Base-by-base conservation (phyloP, 2,329 filamentous ascomycete genomes). In the Dissoconium aciculare region DNA sequence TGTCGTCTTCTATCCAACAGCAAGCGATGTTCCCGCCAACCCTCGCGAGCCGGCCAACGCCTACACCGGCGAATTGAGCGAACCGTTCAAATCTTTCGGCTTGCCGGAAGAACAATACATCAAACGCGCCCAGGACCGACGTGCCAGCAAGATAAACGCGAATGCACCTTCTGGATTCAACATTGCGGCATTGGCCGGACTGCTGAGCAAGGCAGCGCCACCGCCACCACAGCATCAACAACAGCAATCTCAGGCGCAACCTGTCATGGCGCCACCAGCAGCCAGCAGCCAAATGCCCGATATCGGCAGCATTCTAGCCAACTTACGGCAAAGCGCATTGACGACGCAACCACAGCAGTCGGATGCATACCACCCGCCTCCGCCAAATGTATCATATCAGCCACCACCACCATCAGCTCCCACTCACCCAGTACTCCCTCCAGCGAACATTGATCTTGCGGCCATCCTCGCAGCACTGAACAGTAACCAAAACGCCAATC, bases 1-100 rank as follows among this genome's bases (percentile, higher is more conserved):
- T 15, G 56, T 65, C 46, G 60, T 62, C 8, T 57, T 58, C 42
- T 66, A 66, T 41, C 47, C 51, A 5, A 49, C 56, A 32, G 44
- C 50, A 5, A 53, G 50, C 15, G 62, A 65, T 32, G 63, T 65
- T 30, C 62, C 62, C 8, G 44, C 59, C 0, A 58, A 54, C 33
- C 62, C 62, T 2, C 52, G 55, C 15, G 62, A 65, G 41, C 61
- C 60, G 10, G 31, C 48, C 2, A 54, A 63, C 32, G 47, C 55
- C 17, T 46, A 47, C 39, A 47, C 43, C 27, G 44, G 49, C 25
- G 50, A 52, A 17, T 31, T 37, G 8, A 32, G 35, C 5, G 41
- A 33, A 5, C 26, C 33, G 3, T 40, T 51, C 4, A 53, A 48
- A 13, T 38, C 50, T 4, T 62, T 65, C 35, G 62, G 60, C 3